Evolutionary conservation across 2,329 filamentous ascomycete species (phyloP).

Genomic region (Fusarium incarnatum): DNA sequence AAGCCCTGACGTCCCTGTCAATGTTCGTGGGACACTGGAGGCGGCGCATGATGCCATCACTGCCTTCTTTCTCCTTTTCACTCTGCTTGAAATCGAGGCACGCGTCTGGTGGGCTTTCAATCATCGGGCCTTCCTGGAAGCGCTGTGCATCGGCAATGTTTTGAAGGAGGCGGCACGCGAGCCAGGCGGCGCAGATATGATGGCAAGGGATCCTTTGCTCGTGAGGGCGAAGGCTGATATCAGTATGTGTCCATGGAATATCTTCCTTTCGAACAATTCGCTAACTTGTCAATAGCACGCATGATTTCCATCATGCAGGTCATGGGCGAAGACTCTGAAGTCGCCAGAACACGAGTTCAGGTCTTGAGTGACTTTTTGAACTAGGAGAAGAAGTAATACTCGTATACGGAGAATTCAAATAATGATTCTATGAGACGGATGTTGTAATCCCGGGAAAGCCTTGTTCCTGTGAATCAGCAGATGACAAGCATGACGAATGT

Average conservation of each 20-base stretch:
- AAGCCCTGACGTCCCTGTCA: conserved; percentile 71
- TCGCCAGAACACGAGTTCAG: conserved; percentile 68
- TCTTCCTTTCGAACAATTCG: background rate
- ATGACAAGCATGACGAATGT: conserved; percentile 3
- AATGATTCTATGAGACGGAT: conserved; percentile 24
- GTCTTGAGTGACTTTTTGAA: conserved; percentile 67
- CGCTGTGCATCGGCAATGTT: conserved; percentile 73
- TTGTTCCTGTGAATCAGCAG: background rate
- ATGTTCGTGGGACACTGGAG: conserved; percentile 77
- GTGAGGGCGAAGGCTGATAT: conserved; percentile 71
- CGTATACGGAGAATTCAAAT: conserved; percentile 1
- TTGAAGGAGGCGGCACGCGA: conserved; percentile 64
- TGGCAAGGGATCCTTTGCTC: conserved; percentile 67
- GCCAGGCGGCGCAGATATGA: conserved; percentile 58
- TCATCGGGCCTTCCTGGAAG: conserved; percentile 82
- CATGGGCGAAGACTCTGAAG: conserved; percentile 69
- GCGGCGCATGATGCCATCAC: conserved; percentile 80
- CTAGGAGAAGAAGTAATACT: conserved; percentile 4
- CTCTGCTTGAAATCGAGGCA: conserved; percentile 75
- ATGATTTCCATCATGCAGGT: conserved; percentile 74
- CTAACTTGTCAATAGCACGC: conserved; percentile 55
- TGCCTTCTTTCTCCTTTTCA: conserved; percentile 79
- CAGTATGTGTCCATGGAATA: conserved; percentile 56
- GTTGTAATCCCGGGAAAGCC: background rate
- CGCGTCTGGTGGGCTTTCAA: conserved; percentile 89